Percentiles rank a stretch among this genome's conserved stretches.
Conservation (phyloP, 495 filamentous ascomycete genomes). For the Penicillium macrosclerotiorum region DNA sequence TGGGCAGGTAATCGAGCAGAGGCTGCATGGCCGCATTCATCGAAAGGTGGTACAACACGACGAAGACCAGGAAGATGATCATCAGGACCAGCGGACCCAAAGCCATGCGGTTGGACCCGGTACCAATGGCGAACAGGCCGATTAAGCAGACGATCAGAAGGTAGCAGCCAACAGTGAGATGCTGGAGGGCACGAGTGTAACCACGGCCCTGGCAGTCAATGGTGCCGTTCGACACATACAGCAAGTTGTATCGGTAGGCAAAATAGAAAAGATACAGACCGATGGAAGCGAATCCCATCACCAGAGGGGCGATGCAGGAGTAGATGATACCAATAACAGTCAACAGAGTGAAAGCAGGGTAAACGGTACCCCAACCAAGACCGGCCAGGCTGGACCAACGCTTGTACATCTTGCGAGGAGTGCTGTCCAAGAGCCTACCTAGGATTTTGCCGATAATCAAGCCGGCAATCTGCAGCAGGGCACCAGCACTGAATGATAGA, state of each 20-base stretch:
- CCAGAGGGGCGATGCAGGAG: slow-evolving; percentile 84
- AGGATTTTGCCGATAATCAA: slow-evolving; percentile 75
- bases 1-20: slow-evolving; percentile 77
- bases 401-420: slow-evolving; percentile 73
- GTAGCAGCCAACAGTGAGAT: slow-evolving; percentile 86
- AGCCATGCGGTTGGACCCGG: slow-evolving; percentile 52
- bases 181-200: slow-evolving; percentile 87
- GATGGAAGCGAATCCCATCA: slow-evolving; percentile 82
- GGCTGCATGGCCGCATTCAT: slow-evolving; percentile 78
- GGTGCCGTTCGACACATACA: slow-evolving; percentile 81
- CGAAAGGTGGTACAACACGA: slow-evolving; percentile 76
- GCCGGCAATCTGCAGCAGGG: slow-evolving; percentile 74
- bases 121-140: slow-evolving; percentile 77
- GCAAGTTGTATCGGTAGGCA: slow-evolving; percentile 91
- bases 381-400: slow-evolving; percentile 63
- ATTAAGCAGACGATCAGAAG: slow-evolving; percentile 83
- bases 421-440: slow-evolving; percentile 67
- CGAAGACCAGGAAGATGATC: slow-evolving; percentile 77
- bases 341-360: slow-evolving; percentile 83
- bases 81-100: slow-evolving; percentile 80
- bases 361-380: slow-evolving; percentile 83
- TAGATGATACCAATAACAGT: slow-evolving; percentile 83
- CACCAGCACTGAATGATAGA: slow-evolving; percentile 72
- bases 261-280: slow-evolving; percentile 87
- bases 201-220: slow-evolving; percentile 90